Percentiles rank a stretch among this genome's conserved stretches.
Conservation (phyloP, 768 basidiomycete species). For the Chalciporus piperatus region DNA sequence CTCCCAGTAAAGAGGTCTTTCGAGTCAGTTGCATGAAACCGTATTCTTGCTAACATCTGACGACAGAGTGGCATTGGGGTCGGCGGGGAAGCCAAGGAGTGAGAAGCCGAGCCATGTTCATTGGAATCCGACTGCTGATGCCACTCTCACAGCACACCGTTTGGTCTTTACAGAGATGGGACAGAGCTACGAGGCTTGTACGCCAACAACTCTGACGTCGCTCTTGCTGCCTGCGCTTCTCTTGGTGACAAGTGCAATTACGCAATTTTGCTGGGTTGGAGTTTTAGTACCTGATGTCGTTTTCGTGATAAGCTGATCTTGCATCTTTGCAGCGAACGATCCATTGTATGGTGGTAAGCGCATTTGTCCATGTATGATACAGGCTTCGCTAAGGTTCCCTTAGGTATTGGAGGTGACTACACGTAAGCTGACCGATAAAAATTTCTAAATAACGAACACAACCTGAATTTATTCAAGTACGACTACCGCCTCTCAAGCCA, state of each 20-base stretch:
- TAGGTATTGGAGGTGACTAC: constrained; percentile 75
- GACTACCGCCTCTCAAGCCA: constrained; percentile 69
- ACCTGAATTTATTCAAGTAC: constrained; percentile 42
- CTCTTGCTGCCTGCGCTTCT: constrained; percentile 63
- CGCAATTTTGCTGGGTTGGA: constrained; percentile 67
- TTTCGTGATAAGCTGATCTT: constrained; percentile 3
- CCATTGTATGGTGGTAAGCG: constrained; percentile 70
- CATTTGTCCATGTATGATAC: neutral
- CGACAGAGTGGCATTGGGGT: constrained; percentile 65
- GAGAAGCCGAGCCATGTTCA: constrained; percentile 10
- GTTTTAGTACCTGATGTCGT: constrained; percentile 5
- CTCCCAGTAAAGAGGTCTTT: constrained; percentile 67
- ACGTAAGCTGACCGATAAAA: constrained; percentile 48
- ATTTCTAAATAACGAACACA: neutral
- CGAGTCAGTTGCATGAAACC: constrained; percentile 20
- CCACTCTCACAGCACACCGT: constrained; percentile 53
- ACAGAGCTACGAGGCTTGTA: constrained; percentile 76
- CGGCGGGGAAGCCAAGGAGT: constrained; percentile 70
- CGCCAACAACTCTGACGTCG: constrained; percentile 64
- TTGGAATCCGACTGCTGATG: constrained; percentile 1
- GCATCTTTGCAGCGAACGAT: constrained; percentile 57
- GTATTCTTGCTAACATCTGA: constrained; percentile 8
- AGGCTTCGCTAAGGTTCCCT: neutral
- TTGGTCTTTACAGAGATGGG: constrained; percentile 74
- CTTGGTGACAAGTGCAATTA: constrained; percentile 68